Conservation (phyloP, 2,329 filamentous ascomycete genomes). For the Curvularia sp. region DNA sequence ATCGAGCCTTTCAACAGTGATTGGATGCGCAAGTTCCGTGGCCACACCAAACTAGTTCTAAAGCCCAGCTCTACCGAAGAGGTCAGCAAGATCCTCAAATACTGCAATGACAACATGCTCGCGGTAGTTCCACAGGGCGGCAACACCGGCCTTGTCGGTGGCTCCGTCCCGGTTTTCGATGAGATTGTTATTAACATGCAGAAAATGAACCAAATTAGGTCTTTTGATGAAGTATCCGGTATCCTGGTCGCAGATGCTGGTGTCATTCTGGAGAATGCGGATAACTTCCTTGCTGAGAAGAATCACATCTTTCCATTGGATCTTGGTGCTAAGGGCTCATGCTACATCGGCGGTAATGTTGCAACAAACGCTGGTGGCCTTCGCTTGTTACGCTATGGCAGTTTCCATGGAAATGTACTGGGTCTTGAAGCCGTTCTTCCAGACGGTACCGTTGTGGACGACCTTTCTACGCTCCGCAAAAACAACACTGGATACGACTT, state of each 20-base stretch:
- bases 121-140: constrained; percentile 97
- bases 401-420: constrained; percentile 89
- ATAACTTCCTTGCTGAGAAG: constrained; percentile 82
- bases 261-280: constrained; percentile 86
- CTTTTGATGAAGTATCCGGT: constrained; percentile 92
- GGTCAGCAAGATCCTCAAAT: constrained; percentile 87
- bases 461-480: constrained; percentile 87
- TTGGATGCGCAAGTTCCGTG: constrained; percentile 99
- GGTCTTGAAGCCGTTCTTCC: constrained; percentile 93
- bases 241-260: constrained; percentile 90
- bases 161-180: constrained; percentile 95
- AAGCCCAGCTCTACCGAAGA: constrained; percentile 85
- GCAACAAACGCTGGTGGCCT: constrained; percentile 95
- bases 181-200: constrained; percentile 93
- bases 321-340: constrained; percentile 96
- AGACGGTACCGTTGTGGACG: constrained; percentile 89
- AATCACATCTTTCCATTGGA: constrained; percentile 94
- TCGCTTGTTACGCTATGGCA: constrained; percentile 88
- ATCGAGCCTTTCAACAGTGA: constrained; percentile 93
- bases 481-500: constrained; percentile 99
- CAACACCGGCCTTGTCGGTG: constrained; percentile 94
- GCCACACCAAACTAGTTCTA: constrained; percentile 84
- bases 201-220: constrained; percentile 89
- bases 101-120: constrained; percentile 92
- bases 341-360: constrained; percentile 94